Percentiles rank a stretch among this genome's conserved stretches.
phyloP scores from a whole-genome alignment of 2,329 filamentous ascomycete species.

The Talaromyces piceae region DNA sequence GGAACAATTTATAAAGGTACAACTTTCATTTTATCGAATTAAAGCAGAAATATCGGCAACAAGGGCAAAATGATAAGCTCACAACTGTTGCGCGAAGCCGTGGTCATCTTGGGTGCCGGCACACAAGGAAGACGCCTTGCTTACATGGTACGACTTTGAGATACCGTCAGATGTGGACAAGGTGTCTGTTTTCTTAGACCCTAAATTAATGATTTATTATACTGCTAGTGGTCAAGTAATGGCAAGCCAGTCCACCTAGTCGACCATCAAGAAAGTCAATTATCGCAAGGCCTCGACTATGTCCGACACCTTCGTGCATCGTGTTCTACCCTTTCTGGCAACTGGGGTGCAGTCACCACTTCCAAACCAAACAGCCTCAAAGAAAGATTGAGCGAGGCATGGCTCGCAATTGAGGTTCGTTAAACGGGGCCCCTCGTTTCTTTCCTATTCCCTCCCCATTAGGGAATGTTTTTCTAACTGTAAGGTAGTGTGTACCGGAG shows the following conservation, averaged over 20 bases:
- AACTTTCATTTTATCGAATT: no score
- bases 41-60: no score
- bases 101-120: constrained; percentile 23
- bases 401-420: constrained; percentile 31
- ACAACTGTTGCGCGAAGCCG: background rate
- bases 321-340: constrained; percentile 6
- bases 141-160: constrained; percentile 24
- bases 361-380: constrained; percentile 16
- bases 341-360: constrained; percentile 19
- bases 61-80: background rate
- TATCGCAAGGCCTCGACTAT: constrained; percentile 20
- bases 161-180: background rate
- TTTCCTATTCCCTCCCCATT: no score
- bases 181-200: background rate
- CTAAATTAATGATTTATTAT: background rate
- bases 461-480: background rate
- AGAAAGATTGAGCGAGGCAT: constrained; percentile 20
- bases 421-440: no score
- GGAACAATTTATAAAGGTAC: no score
- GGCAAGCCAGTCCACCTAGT: constrained; percentile 26
- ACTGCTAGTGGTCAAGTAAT: constrained; percentile 25
- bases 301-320: constrained; percentile 20
- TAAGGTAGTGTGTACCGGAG: constrained; percentile 39
- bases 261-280: constrained; percentile 22
- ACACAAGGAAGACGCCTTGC: constrained; percentile 31